Evolutionary conservation across 2,329 filamentous ascomycete species (phyloP).

Genomic region (Fusarium palustre): DNA sequence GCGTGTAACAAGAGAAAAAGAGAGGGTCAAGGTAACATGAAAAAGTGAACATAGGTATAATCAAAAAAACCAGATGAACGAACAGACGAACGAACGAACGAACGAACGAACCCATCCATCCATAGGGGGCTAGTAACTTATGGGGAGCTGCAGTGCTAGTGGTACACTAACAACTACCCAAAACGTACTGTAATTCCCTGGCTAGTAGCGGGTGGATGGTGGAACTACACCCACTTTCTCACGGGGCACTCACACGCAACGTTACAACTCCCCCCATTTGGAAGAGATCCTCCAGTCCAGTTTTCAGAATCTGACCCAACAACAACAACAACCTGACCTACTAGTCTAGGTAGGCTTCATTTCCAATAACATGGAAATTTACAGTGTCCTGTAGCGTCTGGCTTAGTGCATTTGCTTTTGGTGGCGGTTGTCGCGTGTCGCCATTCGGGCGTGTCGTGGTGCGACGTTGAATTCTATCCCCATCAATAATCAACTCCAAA

Average conservation of each 20-base stretch:
- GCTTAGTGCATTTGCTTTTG: not conserved
- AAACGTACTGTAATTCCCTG: not conserved
- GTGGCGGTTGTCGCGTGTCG: conserved; percentile 42
- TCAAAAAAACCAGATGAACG: conserved; percentile 6
- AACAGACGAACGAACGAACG: too few relatives aligned
- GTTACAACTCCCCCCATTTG: conserved; percentile 39
- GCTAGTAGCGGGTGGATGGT: not conserved
- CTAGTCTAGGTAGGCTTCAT: not conserved
- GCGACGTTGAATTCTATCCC: conserved; percentile 42
- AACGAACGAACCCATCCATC: too few relatives aligned
- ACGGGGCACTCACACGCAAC: conserved; percentile 40
- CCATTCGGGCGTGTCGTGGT: conserved; percentile 28
- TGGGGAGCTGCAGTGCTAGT: conserved; percentile 19
- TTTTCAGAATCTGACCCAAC: conserved; percentile 34
- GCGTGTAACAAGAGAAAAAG: conserved; percentile 25
- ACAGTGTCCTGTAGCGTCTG: conserved; percentile 16
- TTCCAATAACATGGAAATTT: conserved; percentile 12
- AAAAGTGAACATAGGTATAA: not conserved
- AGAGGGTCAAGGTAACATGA: conserved; percentile 32
- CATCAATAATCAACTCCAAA: conserved; percentile 9
- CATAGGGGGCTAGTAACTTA: conserved; percentile 6
- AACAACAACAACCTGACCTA: not conserved
- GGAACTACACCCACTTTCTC: conserved; percentile 33
- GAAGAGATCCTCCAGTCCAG: conserved; percentile 32
- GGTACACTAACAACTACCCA: conserved; percentile 7